A percentile compares a stretch with the other conserved stretches of the same genome.
phyloP scores from a whole-genome alignment of 257 asterid species.

The Jasminum sambac region DNA sequence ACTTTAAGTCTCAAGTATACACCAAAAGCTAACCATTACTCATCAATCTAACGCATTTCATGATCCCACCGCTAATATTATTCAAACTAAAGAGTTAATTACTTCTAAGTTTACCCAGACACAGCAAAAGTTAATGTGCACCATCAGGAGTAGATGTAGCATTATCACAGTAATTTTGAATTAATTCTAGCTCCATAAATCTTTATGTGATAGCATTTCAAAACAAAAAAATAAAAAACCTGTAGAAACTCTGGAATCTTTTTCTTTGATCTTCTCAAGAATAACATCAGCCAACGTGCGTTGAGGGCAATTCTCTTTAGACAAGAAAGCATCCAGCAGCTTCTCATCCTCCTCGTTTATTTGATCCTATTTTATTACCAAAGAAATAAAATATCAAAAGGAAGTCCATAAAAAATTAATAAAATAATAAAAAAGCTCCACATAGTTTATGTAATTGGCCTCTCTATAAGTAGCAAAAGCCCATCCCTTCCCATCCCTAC shows the following conservation, averaged over 20 bases:
- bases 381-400: neutral
- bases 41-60: no score
- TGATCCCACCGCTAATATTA: no score
- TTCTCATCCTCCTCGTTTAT: constrained; percentile 71
- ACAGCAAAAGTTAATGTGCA: neutral
- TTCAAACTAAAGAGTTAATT: no score
- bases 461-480: neutral
- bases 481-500: no score
- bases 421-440: neutral
- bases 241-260: constrained; percentile 75
- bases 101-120: no score
- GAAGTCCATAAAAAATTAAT: neutral
- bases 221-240: constrained; percentile 38
- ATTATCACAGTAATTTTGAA: neutral
- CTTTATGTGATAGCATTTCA: neutral
- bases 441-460: neutral
- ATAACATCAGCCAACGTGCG: constrained; percentile 82
- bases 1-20: no score
- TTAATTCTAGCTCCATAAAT: neutral
- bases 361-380: constrained; percentile 45
- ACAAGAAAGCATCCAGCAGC: constrained; percentile 67
- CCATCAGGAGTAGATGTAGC: neutral
- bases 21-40: no score
- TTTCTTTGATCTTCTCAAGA: constrained; percentile 64
- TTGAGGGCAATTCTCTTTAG: constrained; percentile 59